Conservation (phyloP, 805 yeast species). For the Nakazawaea anatomiae region DNA sequence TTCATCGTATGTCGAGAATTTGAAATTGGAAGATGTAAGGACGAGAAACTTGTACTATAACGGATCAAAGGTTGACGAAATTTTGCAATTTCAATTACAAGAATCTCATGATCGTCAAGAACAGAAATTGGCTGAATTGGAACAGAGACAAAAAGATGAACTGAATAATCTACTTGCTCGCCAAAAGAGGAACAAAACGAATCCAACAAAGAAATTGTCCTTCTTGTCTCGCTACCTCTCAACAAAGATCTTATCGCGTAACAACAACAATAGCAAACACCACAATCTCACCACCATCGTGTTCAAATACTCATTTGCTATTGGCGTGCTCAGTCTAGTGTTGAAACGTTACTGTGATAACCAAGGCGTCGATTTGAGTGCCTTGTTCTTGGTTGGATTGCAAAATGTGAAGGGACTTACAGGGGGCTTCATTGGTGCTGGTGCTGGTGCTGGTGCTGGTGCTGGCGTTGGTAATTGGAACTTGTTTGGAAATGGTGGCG, state of each 20-base stretch:
- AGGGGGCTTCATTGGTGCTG: too few relatives aligned
- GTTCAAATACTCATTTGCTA: conserved; percentile 8
- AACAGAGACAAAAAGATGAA: neutral
- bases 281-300: neutral
- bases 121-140: neutral
- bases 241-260: too few relatives aligned
- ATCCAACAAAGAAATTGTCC: too few relatives aligned
- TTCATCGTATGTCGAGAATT: neutral
- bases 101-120: neutral
- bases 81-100: conserved; percentile 1
- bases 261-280: neutral
- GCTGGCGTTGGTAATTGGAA: neutral
- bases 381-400: neutral
- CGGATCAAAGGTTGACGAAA: neutral
- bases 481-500: too few relatives aligned
- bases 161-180: too few relatives aligned
- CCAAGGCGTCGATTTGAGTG: neutral
- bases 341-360: conserved; percentile 1
- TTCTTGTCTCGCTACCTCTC: too few relatives aligned
- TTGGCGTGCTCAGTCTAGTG: conserved; percentile 10
- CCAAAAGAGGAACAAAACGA: too few relatives aligned
- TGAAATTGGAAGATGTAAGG: neutral
- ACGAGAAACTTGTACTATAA: neutral
- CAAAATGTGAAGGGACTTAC: neutral
- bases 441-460: too few relatives aligned